These are phyloP conservation scores for Drosera spatulata DNA, from an alignment of 179 eudicot species.

Conservation along the genomic window DNA sequence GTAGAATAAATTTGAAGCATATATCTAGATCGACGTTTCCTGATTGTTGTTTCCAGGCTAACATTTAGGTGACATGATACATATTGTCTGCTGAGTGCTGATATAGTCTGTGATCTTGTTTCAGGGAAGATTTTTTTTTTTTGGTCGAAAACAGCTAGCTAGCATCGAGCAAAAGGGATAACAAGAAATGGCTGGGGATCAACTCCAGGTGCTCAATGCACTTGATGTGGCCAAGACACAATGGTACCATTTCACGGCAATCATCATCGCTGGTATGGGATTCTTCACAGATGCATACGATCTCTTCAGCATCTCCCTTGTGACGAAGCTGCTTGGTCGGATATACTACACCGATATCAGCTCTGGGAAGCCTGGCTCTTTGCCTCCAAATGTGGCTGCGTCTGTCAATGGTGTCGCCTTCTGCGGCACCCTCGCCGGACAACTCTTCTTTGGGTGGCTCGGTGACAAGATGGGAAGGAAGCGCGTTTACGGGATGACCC, in stretches of 20 bases:
- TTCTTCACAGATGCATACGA: constrained; percentile 46
- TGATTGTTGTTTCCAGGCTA: too few relatives aligned
- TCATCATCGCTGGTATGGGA: constrained; percentile 42
- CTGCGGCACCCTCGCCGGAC: constrained; percentile 33
- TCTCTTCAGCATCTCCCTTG: constrained; percentile 26
- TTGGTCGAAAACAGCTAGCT: too few relatives aligned
- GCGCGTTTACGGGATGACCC: constrained; percentile 33
- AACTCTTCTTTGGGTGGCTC: constrained; percentile 3
- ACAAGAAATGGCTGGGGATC: constrained; percentile 19
- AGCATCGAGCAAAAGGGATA: neutral
- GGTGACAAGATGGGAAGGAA: constrained; percentile 44
- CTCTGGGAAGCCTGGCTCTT: constrained; percentile 16
- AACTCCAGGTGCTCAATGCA: constrained; percentile 31
- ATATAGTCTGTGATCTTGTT: too few relatives aligned
- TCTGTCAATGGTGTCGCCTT: constrained; percentile 41
- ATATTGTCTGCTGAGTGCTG: too few relatives aligned
- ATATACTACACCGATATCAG: constrained; percentile 19
- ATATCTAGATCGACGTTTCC: too few relatives aligned
- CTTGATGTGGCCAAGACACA: constrained; percentile 25
- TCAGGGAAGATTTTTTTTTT: too few relatives aligned
- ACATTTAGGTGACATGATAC: too few relatives aligned
- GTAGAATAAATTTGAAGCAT: too few relatives aligned
- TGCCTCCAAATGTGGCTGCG: constrained; percentile 28
- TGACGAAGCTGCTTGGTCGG: constrained; percentile 31
- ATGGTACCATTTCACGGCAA: constrained; percentile 16